Evolutionary conservation across 2,329 filamentous ascomycete genomes (phyloP).

Genomic region (Hypoxylon sp.): DNA sequence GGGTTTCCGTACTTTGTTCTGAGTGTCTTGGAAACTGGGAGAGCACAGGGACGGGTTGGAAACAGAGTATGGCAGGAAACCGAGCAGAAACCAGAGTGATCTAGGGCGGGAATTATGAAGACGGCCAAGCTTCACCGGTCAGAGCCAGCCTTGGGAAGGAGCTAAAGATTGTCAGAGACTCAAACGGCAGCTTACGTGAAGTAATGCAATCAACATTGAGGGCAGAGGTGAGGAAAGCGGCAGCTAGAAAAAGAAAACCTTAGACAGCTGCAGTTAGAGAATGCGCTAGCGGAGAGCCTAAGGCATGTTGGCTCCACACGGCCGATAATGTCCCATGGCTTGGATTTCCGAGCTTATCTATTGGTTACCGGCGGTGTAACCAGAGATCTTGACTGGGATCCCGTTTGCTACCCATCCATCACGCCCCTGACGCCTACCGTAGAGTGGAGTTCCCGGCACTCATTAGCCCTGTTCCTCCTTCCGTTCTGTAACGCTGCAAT

Average conservation of each 20-base stretch:
- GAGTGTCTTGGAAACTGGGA: neutral
- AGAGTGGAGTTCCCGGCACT: constrained; percentile 7
- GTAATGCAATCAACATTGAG: neutral
- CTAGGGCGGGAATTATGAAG: neutral
- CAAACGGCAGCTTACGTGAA: constrained; percentile 26
- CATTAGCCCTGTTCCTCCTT: neutral
- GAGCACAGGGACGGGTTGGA: constrained; percentile 1
- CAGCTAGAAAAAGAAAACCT: constrained; percentile 30
- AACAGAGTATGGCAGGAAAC: constrained; percentile 5
- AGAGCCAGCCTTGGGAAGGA: constrained; percentile 14
- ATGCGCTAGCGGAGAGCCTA: constrained; percentile 19
- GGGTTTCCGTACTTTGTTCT: neutral
- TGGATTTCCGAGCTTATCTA: constrained; percentile 38
- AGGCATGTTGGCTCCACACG: constrained; percentile 23
- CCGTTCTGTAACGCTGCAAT: constrained; percentile 4
- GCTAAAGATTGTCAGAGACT: constrained; percentile 17
- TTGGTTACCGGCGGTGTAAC: constrained; percentile 40
- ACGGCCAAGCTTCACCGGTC: neutral
- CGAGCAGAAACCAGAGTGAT: neutral
- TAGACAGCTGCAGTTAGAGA: constrained; percentile 25
- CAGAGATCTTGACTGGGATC: constrained; percentile 29
- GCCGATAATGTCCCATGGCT: constrained; percentile 14
- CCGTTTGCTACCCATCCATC: neutral
- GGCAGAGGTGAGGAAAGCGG: constrained; percentile 21
- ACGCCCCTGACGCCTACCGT: constrained; percentile 5